phyloP scores from a whole-genome alignment of 345 rosid genomes.

The Hypericum perforatum region DNA sequence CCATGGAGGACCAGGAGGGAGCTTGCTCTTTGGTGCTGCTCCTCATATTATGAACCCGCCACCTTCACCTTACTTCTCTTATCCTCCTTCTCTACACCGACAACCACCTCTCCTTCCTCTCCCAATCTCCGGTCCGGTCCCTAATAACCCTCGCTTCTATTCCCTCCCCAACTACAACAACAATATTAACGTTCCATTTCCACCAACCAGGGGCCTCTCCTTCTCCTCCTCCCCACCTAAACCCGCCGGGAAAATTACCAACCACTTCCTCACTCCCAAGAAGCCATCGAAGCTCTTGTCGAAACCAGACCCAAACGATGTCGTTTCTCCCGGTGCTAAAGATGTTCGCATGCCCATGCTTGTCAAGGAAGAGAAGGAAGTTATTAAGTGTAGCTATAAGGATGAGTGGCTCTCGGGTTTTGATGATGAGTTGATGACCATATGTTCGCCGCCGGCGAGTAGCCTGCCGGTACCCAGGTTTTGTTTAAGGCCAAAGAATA shows the following conservation, averaged over 20 bases:
- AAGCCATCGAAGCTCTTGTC: conserved; percentile 17
- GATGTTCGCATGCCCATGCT: conserved; percentile 14
- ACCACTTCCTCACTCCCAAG: conserved; percentile 30
- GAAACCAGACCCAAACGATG: conserved; percentile 1
- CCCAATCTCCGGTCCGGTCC: conserved; percentile 27
- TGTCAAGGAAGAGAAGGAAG: conserved; percentile 6
- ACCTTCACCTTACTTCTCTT: conserved; percentile 21
- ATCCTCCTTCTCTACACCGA: conserved; percentile 12
- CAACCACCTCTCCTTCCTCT: conserved; percentile 71
- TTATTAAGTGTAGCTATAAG: neutral
- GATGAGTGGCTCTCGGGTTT: conserved; percentile 29
- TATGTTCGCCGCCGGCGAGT: conserved; percentile 20
- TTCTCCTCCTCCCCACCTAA: conserved; percentile 9
- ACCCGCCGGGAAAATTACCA: conserved; percentile 19
- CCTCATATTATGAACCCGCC: conserved; percentile 5
- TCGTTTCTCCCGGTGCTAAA: conserved; percentile 6
- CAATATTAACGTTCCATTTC: too few relatives aligned
- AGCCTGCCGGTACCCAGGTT: conserved; percentile 27
- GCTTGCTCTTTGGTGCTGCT: conserved; percentile 21
- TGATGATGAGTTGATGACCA: neutral
- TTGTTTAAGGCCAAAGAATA: conserved; percentile 14
- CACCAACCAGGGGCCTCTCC: conserved; percentile 23
- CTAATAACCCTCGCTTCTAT: conserved; percentile 10
- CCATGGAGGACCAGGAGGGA: conserved; percentile 16
- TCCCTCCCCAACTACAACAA: conserved; percentile 17